Evolutionary conservation across 2,329 filamentous ascomycete species (phyloP).

Genomic region (Thielaviopsis euricoi): DNA sequence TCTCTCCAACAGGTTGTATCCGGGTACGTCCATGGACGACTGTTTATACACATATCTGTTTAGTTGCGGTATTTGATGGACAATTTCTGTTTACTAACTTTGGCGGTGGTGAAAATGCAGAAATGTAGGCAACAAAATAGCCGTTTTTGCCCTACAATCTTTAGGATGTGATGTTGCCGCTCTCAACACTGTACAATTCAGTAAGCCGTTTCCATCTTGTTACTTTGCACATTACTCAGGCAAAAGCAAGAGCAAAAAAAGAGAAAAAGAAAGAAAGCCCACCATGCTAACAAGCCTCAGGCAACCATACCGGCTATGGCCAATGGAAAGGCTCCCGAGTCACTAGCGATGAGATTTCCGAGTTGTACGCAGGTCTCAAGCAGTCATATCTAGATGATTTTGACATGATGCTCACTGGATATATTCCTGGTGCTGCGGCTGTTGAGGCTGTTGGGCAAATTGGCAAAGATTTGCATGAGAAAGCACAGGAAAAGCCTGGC

Average conservation of each 20-base stretch:
- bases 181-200: constrained; percentile 94
- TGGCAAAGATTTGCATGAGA: constrained; percentile 59
- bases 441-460: constrained; percentile 76
- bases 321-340: constrained; percentile 76
- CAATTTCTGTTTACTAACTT: not conserved
- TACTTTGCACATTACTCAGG: not conserved
- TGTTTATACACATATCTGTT: too few relatives aligned
- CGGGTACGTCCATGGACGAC: constrained; percentile 19
- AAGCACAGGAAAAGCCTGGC: constrained; percentile 44
- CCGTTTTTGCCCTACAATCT: constrained; percentile 83
- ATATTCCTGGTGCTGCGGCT: constrained; percentile 73
- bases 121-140: constrained; percentile 96
- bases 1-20: constrained; percentile 25
- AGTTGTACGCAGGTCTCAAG: constrained; percentile 70
- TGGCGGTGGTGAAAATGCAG: constrained; percentile 19
- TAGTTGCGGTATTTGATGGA: not conserved
- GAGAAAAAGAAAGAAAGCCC: too few relatives aligned
- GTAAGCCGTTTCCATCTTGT: constrained; percentile 39
- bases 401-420: constrained; percentile 87
- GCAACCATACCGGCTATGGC: constrained; percentile 86
- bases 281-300: constrained; percentile 27
- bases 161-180: constrained; percentile 87
- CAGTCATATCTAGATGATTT: constrained; percentile 77
- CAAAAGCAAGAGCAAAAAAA: too few relatives aligned
- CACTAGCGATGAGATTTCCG: constrained; percentile 64